Evolutionary conservation across 768 basidiomycete species (phyloP).

Genomic region (Ramaria rubella): DNA sequence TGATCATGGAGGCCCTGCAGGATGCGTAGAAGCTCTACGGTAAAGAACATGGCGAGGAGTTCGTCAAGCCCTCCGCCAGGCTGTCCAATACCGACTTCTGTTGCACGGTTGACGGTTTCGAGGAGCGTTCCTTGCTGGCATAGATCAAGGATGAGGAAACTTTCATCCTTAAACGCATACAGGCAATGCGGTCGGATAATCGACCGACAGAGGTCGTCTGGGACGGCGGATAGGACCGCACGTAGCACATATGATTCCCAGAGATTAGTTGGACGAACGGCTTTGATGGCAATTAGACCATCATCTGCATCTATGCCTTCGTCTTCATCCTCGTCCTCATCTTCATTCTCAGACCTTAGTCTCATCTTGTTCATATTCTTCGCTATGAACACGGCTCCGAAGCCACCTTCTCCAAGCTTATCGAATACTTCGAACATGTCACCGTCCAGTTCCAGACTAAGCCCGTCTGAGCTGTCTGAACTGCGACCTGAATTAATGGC

Average conservation of each 20-base stretch:
- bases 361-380: constrained; percentile 32
- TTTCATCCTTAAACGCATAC: constrained; percentile 84
- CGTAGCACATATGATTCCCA: constrained; percentile 93
- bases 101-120: constrained; percentile 83
- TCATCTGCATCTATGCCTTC: constrained; percentile 48
- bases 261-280: constrained; percentile 78
- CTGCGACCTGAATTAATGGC: constrained; percentile 26
- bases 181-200: constrained; percentile 73
- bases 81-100: constrained; percentile 66
- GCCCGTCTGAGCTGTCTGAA: constrained; percentile 27
- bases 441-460: constrained; percentile 56
- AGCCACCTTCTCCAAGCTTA: constrained; percentile 96
- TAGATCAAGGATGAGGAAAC: constrained; percentile 80
- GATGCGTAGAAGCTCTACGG: constrained; percentile 78
- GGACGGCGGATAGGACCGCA: constrained; percentile 65
- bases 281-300: constrained; percentile 77
- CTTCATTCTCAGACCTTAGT: constrained; percentile 39
- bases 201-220: constrained; percentile 50
- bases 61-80: constrained; percentile 80
- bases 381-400: constrained; percentile 91
- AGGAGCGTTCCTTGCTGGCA: constrained; percentile 90
- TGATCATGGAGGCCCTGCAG: constrained; percentile 74
- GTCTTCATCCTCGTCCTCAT: constrained; percentile 46
- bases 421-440: constrained; percentile 64
- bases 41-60: constrained; percentile 90